Evolutionary conservation across 371 early-diverging fungal species (phyloP).

Genomic region (Basidiobolus meristosporus): DNA sequence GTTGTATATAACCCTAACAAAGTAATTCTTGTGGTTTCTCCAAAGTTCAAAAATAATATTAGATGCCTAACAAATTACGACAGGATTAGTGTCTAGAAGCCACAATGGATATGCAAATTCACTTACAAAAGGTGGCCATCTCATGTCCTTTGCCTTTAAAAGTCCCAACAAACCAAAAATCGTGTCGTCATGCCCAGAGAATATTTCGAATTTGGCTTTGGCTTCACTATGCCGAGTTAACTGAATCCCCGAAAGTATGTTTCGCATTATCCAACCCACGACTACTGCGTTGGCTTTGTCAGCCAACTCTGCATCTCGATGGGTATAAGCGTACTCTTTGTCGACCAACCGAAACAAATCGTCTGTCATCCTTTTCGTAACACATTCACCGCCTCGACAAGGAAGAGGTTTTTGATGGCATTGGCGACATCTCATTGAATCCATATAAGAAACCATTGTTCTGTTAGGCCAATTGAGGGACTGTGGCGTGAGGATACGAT

Average conservation of each 20-base stretch:
- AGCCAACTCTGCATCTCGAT: too few relatives aligned
- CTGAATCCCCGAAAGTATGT: background rate
- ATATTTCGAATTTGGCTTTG: slow-evolving; percentile 12
- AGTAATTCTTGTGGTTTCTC: background rate
- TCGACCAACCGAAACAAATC: background rate
- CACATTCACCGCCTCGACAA: slow-evolving; percentile 20
- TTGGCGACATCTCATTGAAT: slow-evolving; percentile 18
- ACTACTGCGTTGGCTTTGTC: too few relatives aligned
- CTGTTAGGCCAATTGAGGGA: slow-evolving; percentile 3
- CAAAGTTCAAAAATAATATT: background rate
- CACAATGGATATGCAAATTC: background rate
- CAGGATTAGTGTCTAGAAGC: background rate
- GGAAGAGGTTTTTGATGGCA: slow-evolving; percentile 23
- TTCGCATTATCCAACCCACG: background rate
- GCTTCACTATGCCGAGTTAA: background rate
- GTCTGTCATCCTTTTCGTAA: background rate
- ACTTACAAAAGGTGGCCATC: slow-evolving; percentile 33
- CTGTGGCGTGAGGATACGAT: slow-evolving; percentile 7
- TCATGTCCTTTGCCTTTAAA: slow-evolving; percentile 13
- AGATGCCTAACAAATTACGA: background rate
- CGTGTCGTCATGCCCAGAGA: slow-evolving; percentile 29
- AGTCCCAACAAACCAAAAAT: slow-evolving; percentile 17
- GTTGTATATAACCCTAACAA: background rate
- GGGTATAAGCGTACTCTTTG: background rate
- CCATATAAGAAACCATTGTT: slow-evolving; percentile 17